Evolutionary conservation across 106 monocot species (phyloP).

Genomic region (Hemerocallis citrina): DNA sequence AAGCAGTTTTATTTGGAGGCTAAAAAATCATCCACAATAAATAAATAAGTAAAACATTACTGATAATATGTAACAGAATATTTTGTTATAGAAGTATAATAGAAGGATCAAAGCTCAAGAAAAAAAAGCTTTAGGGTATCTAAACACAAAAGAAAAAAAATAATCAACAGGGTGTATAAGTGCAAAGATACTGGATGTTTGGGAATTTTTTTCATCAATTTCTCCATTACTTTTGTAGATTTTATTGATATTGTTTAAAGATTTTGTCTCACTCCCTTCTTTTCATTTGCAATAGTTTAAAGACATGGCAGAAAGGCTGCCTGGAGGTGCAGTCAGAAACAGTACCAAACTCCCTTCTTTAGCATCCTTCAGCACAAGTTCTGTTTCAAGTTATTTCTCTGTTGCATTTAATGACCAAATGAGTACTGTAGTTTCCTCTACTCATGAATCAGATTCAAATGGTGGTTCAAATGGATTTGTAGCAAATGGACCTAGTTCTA

Average conservation of each 20-base stretch:
- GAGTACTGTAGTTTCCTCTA: slow-evolving; percentile 12
- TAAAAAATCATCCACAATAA: too few species aligned
- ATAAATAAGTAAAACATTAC: too few species aligned
- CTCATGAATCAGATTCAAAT: slow-evolving; percentile 48
- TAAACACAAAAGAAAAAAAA: too few species aligned
- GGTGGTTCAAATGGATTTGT: slow-evolving; percentile 29
- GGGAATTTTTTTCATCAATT: too few species aligned
- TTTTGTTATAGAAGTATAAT: too few species aligned
- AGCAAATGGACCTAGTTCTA: slow-evolving; percentile 32
- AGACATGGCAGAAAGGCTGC: slow-evolving; percentile 89
- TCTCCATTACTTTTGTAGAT: too few species aligned
- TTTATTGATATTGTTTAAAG: neutral
- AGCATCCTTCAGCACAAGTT: slow-evolving; percentile 27
- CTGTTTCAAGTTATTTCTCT: slow-evolving; percentile 45
- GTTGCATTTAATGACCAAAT: slow-evolving; percentile 33
- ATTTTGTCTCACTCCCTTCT: neutral
- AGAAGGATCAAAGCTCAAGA: too few species aligned
- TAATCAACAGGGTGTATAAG: too few species aligned
- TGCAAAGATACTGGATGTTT: too few species aligned
- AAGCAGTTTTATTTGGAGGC: too few species aligned
- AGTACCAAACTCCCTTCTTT: slow-evolving; percentile 45
- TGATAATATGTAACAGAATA: too few species aligned
- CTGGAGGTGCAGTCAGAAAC: slow-evolving; percentile 54
- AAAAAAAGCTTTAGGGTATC: too few species aligned
- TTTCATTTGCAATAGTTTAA: slow-evolving; percentile 48